Evolutionary conservation across 768 basidiomycete genomes (phyloP).

Genomic region (Mycena indigotica): DNA sequence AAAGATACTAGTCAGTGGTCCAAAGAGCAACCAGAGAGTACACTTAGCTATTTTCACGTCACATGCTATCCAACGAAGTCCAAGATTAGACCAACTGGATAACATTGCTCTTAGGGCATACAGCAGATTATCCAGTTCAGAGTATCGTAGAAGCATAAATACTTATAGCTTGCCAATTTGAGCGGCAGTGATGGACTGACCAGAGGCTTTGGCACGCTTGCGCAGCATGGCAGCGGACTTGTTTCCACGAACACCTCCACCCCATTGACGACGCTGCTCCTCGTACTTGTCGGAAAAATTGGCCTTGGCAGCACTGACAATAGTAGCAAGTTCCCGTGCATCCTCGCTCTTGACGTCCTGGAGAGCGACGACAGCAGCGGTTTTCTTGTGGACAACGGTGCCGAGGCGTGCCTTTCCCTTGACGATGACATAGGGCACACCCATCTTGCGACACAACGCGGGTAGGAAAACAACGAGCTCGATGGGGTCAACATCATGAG

Average conservation of each 20-base stretch:
- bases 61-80: too few relatives aligned
- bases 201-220: constrained; percentile 92
- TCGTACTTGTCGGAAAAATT: constrained; percentile 98
- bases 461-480: constrained; percentile 99
- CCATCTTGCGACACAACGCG: constrained; percentile 99
- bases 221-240: constrained; percentile 92
- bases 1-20: too few relatives aligned
- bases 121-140: too few relatives aligned
- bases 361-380: constrained; percentile 85
- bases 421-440: constrained; percentile 97
- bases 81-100: too few relatives aligned
- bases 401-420: constrained; percentile 98
- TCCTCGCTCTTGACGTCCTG: constrained; percentile 97
- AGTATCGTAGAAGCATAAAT: too few relatives aligned
- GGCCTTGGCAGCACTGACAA: constrained; percentile 92
- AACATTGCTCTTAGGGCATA: too few relatives aligned
- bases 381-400: constrained; percentile 98
- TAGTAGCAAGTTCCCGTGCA: constrained; percentile 86
- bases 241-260: constrained; percentile 93
- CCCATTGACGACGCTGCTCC: constrained; percentile 89
- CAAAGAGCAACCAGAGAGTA: too few relatives aligned
- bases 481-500: constrained; percentile 98
- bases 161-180: constrained; percentile 66
- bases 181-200: constrained; percentile 60
- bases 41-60: too few relatives aligned